Evolutionary conservation across 371 early-diverging fungal genomes (phyloP), one percentile per base, ranked within the genome.

Genomic region (Mucor velutinosus): DNA sequence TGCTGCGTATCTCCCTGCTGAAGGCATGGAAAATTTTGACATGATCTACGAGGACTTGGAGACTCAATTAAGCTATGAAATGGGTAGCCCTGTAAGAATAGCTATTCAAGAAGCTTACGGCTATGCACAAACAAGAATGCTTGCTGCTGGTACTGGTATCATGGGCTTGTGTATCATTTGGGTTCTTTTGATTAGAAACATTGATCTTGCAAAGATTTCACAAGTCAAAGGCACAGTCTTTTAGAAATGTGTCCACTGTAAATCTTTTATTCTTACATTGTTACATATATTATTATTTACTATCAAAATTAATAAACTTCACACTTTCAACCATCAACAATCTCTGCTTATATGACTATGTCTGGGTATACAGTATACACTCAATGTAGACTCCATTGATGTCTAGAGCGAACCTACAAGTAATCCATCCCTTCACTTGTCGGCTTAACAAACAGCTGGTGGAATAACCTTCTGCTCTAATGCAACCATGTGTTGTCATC

Each of bases 61-160:
- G 14, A 58, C 62, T 45, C 69, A 69, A 60, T 37, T 45, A 2
- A 64, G 64, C 19, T 69, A 64, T 14, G 25, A 60, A 21, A 33
- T 58, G 21, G 69, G 69, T 41, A 64, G 47, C 23, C 15, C 39
- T 4, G 60, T 59, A 23, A 69, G 65, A 55, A 7, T 53, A n/a
- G 69, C 45, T n/a, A 69, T 69, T 56, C 64, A 53, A 30, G 14
- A 43, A 53, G 45, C 69, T 12, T 69, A 69, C n/a, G 59, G 64
- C 35, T 59, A 64, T 33, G 60, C 69, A 17, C 69, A 69, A 60
- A 64, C 60, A 60, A 53, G 59, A 8, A 69, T 69, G 69, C 45
- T 69, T 15, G 64, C 64, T n/a, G n/a, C 60, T 43, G 58, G 64
- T 15, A 69, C 69, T 14, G 64, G 69, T 55, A 2, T 69, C 32